phyloP scores from a whole-genome alignment of 306 rosid species.

The Sesbania bispinosa region DNA sequence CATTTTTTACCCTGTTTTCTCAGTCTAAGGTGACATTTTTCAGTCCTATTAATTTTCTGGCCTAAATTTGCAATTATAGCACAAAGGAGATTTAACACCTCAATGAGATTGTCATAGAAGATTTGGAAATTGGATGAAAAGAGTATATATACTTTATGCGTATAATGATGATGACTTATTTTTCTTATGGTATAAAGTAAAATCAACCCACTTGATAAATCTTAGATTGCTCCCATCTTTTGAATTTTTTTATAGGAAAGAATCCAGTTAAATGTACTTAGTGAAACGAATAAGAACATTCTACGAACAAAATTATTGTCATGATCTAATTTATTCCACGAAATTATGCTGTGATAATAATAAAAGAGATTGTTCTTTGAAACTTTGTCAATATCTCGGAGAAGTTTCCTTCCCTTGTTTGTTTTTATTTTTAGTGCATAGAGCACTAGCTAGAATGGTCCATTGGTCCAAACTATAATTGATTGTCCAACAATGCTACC shows the following conservation, averaged over 20 bases:
- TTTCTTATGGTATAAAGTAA: conserved; percentile 6
- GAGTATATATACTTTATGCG: conserved; percentile 31
- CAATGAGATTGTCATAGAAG: conserved; percentile 23
- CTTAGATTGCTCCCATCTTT: conserved; percentile 3
- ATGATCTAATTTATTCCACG: conserved; percentile 24
- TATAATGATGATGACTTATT: conserved; percentile 21
- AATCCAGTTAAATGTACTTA: conserved; percentile 35
- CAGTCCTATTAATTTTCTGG: neutral
- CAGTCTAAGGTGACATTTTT: neutral
- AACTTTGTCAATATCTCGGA: conserved; percentile 37
- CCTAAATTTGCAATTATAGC: conserved; percentile 29
- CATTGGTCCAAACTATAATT: conserved; percentile 42
- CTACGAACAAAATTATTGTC: conserved; percentile 43
- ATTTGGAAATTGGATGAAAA: conserved; percentile 24
- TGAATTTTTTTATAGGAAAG: neutral
- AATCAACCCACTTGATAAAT: conserved; percentile 23
- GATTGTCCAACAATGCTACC: conserved; percentile 35
- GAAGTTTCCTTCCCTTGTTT: conserved; percentile 13
- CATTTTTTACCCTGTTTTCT: conserved; percentile 11
- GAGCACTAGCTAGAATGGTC: conserved; percentile 51
- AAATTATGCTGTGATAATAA: conserved; percentile 27
- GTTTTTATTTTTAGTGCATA: conserved; percentile 42
- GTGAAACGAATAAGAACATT: conserved; percentile 43
- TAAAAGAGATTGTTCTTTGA: conserved; percentile 24
- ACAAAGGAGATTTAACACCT: conserved; percentile 22